These are phyloP conservation scores for Trichophyton benhamiae DNA, from an alignment of 2,329 filamentous ascomycete species.

Conservation along the genomic window DNA sequence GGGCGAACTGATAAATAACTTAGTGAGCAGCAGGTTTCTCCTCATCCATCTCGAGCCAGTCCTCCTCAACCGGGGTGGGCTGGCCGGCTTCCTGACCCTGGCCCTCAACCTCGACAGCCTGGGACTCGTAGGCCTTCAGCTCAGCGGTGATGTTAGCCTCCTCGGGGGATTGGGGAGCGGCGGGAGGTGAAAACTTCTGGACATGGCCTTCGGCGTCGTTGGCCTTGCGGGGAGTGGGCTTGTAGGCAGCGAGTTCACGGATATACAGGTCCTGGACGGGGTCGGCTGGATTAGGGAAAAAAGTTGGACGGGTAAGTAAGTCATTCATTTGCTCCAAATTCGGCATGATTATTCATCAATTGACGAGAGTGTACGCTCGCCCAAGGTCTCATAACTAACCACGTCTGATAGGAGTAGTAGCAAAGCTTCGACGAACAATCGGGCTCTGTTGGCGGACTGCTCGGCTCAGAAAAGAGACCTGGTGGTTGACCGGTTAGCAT, in stretches of 20 bases:
- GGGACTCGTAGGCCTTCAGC: conserved; percentile 86
- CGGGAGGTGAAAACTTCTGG: conserved; percentile 70
- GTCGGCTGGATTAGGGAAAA: conserved; percentile 54
- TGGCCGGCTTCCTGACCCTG: conserved; percentile 45
- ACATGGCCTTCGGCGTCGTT: conserved; percentile 82
- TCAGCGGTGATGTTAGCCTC: conserved; percentile 85
- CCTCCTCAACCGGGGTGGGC: conserved; percentile 49
- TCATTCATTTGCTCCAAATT: background rate
- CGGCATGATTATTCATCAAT: conserved; percentile 1
- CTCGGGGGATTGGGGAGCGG: conserved; percentile 77
- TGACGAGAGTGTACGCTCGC: conserved; percentile 4
- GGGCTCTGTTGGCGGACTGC: conserved; percentile 46
- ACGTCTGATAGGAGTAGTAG: conserved; percentile 50
- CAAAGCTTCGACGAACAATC: conserved; percentile 50
- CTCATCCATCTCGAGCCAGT: conserved; percentile 74
- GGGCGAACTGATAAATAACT: background rate
- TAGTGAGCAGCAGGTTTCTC: conserved; percentile 37
- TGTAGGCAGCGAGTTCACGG: conserved; percentile 90
- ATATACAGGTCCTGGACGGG: conserved; percentile 97
- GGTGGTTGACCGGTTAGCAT: conserved; percentile 16
- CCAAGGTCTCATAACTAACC: conserved; percentile 32
- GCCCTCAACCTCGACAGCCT: conserved; percentile 90
- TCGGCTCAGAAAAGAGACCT: conserved; percentile 52
- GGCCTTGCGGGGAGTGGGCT: conserved; percentile 69
- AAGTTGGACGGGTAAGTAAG: background rate